Base-by-base conservation (phyloP, 1,284 basidiomycete genomes). In the Abortiporus biennis region DNA sequence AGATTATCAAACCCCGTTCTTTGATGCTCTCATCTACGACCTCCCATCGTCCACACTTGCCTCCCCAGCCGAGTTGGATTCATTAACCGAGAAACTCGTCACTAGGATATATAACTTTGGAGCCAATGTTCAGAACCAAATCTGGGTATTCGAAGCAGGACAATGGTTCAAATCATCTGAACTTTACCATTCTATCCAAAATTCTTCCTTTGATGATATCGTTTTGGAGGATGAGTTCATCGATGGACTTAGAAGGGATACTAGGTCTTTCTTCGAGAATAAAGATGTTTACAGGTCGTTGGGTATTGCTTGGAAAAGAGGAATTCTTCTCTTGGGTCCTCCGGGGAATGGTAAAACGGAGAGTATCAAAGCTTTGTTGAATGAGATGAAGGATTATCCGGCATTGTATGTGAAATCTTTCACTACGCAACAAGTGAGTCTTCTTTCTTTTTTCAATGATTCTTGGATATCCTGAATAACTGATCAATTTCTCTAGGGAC, bases 331-430 rank as follows among this genome's bases (percentile, higher is more conserved):
- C 23, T 40, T 54, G 9, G 62, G 63, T 9, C 61, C 61, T 13
- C 59, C 63, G 6, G 60, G 61, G 23, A 56, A 57, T 37, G 57
- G 58, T 3, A 61, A 58, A 45, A 56, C 55, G 23, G 55, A 56
- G 42, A 53, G 52, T 22, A 54, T 59, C 40, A 58, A 61, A 36
- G 52, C 54, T 3, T 44, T 58, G n/a, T 27, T 59, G 38, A 47
- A 58, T 51, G 36, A 56, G 27, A 45, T 49, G 6, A 43, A 46
- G 3, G 43, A 58, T 24, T n/a, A n/a, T n/a, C 59, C 63, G 3
- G 48, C 62, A 3, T 54, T 73, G 5, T 72, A 71, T 44, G 70
- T 73, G 42, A 68, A 66, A 50, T 63, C 64, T 1, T 66, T 72
- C 40, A 44, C 38, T 9, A 54, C 54, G 15, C 40, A 34, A 17